Conservation (phyloP, 495 filamentous ascomycete species). For the Trichoderma asperelloides region DNA sequence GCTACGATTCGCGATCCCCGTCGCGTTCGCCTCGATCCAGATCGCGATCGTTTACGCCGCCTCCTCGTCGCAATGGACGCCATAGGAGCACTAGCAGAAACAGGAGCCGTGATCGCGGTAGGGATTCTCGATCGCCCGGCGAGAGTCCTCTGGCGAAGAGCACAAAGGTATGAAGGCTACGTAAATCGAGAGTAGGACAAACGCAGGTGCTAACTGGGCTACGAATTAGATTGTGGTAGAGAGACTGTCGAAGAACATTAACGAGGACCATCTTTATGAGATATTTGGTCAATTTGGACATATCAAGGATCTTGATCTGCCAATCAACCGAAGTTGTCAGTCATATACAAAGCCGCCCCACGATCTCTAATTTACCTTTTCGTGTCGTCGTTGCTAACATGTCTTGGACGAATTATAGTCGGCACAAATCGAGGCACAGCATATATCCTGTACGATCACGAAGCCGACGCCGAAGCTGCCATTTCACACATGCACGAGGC, state of each 20-base stretch:
- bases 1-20: constrained; percentile 17
- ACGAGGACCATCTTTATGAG: constrained; percentile 75
- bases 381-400: background rate
- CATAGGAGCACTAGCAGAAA: constrained; percentile 12
- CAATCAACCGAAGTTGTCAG: constrained; percentile 79
- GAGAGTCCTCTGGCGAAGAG: constrained; percentile 16
- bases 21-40: constrained; percentile 16
- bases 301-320: constrained; percentile 80
- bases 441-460: constrained; percentile 76
- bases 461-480: constrained; percentile 74
- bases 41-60: constrained; percentile 18
- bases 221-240: constrained; percentile 77
- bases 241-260: constrained; percentile 93
- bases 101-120: constrained; percentile 5
- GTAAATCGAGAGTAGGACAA: background rate
- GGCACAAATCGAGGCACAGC: constrained; percentile 88
- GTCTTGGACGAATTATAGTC: constrained; percentile 39
- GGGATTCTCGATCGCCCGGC: background rate
- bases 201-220: constrained; percentile 13
- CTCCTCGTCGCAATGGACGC: constrained; percentile 23
- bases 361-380: constrained; percentile 9
- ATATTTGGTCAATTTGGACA: constrained; percentile 86
- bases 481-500: constrained; percentile 98
- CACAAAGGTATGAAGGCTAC: constrained; percentile 23
- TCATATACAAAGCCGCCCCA: background rate